These are phyloP conservation scores for Cicer pinnatifidum DNA, from an alignment of 306 rosid genomes.

Conservation along the genomic window DNA sequence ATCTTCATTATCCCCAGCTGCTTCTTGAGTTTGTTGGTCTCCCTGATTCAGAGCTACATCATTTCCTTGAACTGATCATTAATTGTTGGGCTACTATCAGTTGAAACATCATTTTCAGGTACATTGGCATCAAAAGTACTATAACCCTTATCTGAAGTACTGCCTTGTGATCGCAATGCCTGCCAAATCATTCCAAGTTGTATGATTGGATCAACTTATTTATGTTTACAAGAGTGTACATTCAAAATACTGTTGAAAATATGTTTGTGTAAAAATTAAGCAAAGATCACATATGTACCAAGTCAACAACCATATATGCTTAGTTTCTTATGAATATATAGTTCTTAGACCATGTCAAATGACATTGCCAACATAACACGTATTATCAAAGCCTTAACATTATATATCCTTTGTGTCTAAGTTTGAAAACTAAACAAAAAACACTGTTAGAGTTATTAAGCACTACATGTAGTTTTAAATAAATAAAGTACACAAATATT, in stretches of 20 bases:
- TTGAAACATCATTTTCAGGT: slow-evolving; percentile 57
- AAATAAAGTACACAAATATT: too few relatives aligned
- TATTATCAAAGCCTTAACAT: neutral
- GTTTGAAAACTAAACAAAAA: neutral
- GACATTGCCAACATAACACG: neutral
- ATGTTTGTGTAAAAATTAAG: neutral
- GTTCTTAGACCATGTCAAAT: slow-evolving; percentile 7
- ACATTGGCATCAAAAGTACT: slow-evolving; percentile 65
- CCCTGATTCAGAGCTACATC: neutral
- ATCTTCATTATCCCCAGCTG: neutral
- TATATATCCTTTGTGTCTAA: too few relatives aligned
- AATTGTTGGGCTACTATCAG: slow-evolving; percentile 25
- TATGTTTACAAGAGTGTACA: slow-evolving; percentile 10
- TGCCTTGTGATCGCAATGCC: slow-evolving; percentile 55
- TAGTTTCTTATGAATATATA: slow-evolving; percentile 23
- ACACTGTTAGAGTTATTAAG: neutral
- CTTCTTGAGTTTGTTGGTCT: neutral
- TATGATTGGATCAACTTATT: slow-evolving; percentile 17
- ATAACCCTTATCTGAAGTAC: slow-evolving; percentile 48
- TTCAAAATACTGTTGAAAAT: slow-evolving; percentile 30
- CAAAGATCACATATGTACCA: slow-evolving; percentile 25
- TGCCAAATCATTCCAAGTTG: slow-evolving; percentile 52
- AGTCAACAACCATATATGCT: slow-evolving; percentile 30
- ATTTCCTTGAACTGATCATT: slow-evolving; percentile 20
- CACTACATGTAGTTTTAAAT: too few relatives aligned